phyloP scores from a whole-genome alignment of 768 basidiomycete species.

The Filobasidium floriforme region DNA sequence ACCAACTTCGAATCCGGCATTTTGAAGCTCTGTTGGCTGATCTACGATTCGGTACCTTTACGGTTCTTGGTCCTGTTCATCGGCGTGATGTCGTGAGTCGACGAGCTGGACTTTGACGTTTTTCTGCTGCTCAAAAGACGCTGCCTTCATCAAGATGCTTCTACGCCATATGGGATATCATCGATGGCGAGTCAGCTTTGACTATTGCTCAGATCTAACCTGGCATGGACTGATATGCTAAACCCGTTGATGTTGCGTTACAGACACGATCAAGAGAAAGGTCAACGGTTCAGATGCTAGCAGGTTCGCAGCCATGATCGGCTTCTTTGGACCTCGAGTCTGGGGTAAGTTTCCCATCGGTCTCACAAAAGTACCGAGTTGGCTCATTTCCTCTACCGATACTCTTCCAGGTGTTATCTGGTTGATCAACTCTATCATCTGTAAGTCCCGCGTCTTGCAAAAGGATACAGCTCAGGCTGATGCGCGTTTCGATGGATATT shows the following conservation, averaged over 20 bases:
- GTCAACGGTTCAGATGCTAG: slow-evolving; percentile 45
- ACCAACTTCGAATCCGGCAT: background rate
- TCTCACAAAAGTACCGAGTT: background rate
- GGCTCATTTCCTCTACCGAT: background rate
- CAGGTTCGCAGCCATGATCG: slow-evolving; percentile 43
- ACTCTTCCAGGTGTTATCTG: slow-evolving; percentile 38
- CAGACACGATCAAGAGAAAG: slow-evolving; percentile 44
- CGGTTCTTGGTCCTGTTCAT: slow-evolving; percentile 44
- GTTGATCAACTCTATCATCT: slow-evolving; percentile 32
- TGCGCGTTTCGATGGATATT: background rate
- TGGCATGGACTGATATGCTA: background rate
- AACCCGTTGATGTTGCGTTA: too few species aligned
- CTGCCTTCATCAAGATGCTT: slow-evolving; percentile 30
- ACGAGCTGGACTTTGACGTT: background rate
- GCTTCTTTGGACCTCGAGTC: slow-evolving; percentile 41
- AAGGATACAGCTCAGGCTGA: background rate
- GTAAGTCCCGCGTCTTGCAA: background rate
- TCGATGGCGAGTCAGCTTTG: slow-evolving; percentile 35
- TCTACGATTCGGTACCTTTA: slow-evolving; percentile 38
- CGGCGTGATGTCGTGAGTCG: slow-evolving; percentile 36
- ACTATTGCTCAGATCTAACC: background rate
- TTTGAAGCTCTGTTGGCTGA: slow-evolving; percentile 34
- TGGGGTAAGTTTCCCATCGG: slow-evolving; percentile 37
- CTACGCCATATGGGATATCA: slow-evolving; percentile 45
- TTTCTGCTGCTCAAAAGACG: too few species aligned